Percentiles rank a stretch among this genome's conserved stretches.
Conservation (phyloP, 805 yeast genomes). For the Teunomyces lycoperdinae region DNA sequence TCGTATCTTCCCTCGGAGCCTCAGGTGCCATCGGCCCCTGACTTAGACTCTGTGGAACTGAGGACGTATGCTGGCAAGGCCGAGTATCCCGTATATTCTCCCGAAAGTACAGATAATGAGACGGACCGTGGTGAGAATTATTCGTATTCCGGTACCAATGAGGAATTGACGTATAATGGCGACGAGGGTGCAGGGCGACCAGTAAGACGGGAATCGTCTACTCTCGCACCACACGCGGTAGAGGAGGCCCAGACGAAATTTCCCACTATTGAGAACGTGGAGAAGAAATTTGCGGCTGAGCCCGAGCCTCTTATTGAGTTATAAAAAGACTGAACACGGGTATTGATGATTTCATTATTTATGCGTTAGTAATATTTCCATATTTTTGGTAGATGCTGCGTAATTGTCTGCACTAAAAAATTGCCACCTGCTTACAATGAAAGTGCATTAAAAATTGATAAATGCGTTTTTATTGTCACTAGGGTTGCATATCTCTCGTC, state of each 20-base stretch:
- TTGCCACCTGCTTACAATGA: background rate
- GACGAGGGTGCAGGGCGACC: background rate
- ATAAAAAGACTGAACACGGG: constrained; percentile 7
- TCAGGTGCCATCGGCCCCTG: background rate
- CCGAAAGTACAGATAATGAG: constrained; percentile 8
- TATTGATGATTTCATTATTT: no score
- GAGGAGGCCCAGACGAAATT: constrained; percentile 12
- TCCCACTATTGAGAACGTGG: constrained; percentile 15
- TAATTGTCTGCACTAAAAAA: background rate
- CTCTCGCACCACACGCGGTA: constrained; percentile 12
- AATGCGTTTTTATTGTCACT: background rate
- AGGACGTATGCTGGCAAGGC: background rate
- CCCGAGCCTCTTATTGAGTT: constrained; percentile 44
- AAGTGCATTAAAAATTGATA: no score
- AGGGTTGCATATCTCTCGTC: background rate
- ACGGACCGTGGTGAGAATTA: constrained; percentile 6
- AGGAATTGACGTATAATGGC: background rate
- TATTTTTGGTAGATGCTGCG: background rate
- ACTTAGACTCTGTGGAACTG: background rate
- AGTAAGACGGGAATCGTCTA: constrained; percentile 10
- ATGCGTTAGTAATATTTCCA: no score
- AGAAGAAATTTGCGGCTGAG: constrained; percentile 20
- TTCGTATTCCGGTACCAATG: background rate
- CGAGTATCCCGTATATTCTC: constrained; percentile 7
- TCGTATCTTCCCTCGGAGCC: constrained; percentile 1